Evolutionary conservation across 768 basidiomycete species (phyloP), one percentile per base, ranked within the genome.

Genomic region (Naematelia encephala): DNA sequence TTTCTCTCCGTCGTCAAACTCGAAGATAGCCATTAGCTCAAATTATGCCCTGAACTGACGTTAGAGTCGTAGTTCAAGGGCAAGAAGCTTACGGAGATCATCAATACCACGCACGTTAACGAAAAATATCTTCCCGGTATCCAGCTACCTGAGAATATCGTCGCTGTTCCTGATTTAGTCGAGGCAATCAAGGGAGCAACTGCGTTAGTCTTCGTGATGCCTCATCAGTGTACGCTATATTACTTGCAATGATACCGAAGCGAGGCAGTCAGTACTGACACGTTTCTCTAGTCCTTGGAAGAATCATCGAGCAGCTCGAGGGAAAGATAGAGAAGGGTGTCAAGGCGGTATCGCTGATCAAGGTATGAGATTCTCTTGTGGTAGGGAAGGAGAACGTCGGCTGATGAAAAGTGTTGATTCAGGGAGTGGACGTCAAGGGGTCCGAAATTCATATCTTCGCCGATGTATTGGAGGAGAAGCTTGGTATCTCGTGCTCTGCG

Each of bases 51-150:
- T 39, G 34, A 47, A 46, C 28, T 5, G 21, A 19, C 27, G 26
- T 30, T 47, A 5, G 46, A 47, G 16, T n/a, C 8, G 16, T 19
- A 78, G 62, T 67, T 73, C 56, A 71, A 78, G 52, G 77, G 77
- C 25, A 62, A 62, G 46, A 70, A 75, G 45, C 59, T 81, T 28
- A 80, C 79, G 12, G 79, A 80, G 53, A 67, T 81, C 65, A 81
- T 81, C 76, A 81, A 81, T 64, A 72, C 74, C 54, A 69, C 70
- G 57, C 79, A 81, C 59, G 77, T 78, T 66, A 81, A 81, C 54
- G 68, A 66, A 53, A 71, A 72, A 47, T 74, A 74, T 62, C 69
- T 80, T 1, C 77, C 79, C 14, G 78, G 70, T 21, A 68, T 80
- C 57, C 58, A 69, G 29, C 67, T 81, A 1, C 73, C 77, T 3